phyloP scores from a whole-genome alignment of 1,139 yeast species.

The Pichia sp. region DNA sequence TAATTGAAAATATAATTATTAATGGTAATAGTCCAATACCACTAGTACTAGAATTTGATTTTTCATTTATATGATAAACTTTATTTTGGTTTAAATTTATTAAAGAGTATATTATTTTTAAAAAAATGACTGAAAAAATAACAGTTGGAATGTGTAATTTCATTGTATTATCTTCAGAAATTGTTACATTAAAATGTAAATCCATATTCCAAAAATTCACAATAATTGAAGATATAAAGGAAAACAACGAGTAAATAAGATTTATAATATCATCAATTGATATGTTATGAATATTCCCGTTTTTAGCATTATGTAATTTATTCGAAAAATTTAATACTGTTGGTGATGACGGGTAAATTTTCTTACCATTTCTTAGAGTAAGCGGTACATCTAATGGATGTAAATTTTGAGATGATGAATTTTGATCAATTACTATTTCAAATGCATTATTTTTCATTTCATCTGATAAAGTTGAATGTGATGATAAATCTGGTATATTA shows the following conservation, averaged over 20 bases:
- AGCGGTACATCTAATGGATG: constrained; percentile 30
- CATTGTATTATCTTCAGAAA: constrained; percentile 18
- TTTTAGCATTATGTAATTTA: background rate
- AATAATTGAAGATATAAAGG: constrained; percentile 3
- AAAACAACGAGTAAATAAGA: constrained; percentile 6
- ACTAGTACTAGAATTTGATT: background rate
- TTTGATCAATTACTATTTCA: constrained; percentile 20
- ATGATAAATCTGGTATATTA: background rate
- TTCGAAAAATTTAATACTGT: background rate
- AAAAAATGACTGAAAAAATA: constrained; percentile 7
- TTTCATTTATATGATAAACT: background rate
- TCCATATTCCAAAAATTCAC: constrained; percentile 24
- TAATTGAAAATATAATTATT: background rate
- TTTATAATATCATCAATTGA: constrained; percentile 9
- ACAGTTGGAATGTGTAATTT: constrained; percentile 27
- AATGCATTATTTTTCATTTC: constrained; percentile 27
- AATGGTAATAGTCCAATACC: background rate
- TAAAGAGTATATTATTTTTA: constrained; percentile 5
- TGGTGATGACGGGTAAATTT: constrained; percentile 12
- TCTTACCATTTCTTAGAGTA: constrained; percentile 14
- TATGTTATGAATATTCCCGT: background rate
- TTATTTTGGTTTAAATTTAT: background rate
- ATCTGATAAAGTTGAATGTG: background rate
- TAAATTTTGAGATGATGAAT: constrained; percentile 14
- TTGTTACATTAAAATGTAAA: constrained; percentile 21